Conservation (phyloP, 2,329 filamentous ascomycete species). For the Cucurbitaria berberidis region DNA sequence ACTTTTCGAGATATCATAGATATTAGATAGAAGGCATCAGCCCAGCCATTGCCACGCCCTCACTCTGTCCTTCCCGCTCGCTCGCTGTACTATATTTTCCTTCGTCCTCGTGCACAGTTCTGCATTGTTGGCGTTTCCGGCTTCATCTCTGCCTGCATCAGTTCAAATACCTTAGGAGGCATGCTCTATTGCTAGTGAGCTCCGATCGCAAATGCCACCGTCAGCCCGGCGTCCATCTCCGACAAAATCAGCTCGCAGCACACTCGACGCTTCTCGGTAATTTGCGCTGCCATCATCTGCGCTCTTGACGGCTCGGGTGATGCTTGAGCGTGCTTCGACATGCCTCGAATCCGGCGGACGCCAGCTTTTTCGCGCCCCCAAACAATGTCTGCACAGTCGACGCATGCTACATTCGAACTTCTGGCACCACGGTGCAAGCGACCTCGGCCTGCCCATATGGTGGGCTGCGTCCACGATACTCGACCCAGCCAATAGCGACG, state of each 20-base stretch:
- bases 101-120: not conserved
- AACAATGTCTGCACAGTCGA: conserved; percentile 49
- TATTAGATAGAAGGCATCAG: too few relatives aligned
- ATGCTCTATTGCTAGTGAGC: conserved; percentile 22
- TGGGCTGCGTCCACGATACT: conserved; percentile 24
- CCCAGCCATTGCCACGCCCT: conserved; percentile 18
- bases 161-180: conserved; percentile 20
- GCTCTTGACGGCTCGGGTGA: conserved; percentile 43
- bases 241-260: conserved; percentile 10
- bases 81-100: conserved; percentile 9
- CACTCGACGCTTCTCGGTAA: conserved; percentile 21
- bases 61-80: conserved; percentile 3
- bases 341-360: conserved; percentile 64
- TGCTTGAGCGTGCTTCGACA: conserved; percentile 66
- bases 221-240: not conserved
- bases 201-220: conserved; percentile 8
- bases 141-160: not conserved
- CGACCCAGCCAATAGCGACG: conserved; percentile 17
- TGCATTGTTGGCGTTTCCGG: not conserved
- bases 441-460: conserved; percentile 50
- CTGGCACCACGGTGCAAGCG: conserved; percentile 61
- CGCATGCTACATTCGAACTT: conserved; percentile 62
- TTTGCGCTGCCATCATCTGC: conserved; percentile 28
- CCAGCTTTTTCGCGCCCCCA: conserved; percentile 55
- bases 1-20: conserved; percentile 30